Conservation (phyloP, 108 stramenopile species). For the Fistulifera pelliculosa region DNA sequence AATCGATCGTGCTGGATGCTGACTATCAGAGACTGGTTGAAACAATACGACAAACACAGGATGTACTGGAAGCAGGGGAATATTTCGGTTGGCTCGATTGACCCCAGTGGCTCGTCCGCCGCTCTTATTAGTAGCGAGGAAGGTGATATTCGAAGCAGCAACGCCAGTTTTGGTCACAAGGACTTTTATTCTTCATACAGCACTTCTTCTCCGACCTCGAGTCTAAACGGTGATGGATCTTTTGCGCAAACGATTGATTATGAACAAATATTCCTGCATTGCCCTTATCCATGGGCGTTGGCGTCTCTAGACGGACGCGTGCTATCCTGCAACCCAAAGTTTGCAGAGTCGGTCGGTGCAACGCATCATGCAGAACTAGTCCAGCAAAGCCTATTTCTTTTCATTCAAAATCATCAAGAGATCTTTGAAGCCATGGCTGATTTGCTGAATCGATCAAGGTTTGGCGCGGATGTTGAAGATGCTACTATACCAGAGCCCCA, state of each 20-base stretch:
- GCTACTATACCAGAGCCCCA: no score
- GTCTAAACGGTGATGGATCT: slow-evolving; percentile 22
- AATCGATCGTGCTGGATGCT: slow-evolving; percentile 56
- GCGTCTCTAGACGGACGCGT: slow-evolving; percentile 77
- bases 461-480: no score
- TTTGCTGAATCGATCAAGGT: slow-evolving; percentile 32
- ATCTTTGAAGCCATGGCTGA: slow-evolving; percentile 77
- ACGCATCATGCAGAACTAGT: slow-evolving; percentile 25
- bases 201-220: neutral
- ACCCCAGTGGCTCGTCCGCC: neutral
- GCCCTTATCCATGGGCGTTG: slow-evolving; percentile 63
- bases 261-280: slow-evolving; percentile 55
- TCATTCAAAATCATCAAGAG: slow-evolving; percentile 67
- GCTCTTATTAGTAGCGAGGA: neutral
- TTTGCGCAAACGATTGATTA: slow-evolving; percentile 76
- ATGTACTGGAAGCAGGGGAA: slow-evolving; percentile 20
- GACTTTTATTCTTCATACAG: neutral
- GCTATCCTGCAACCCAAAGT: slow-evolving; percentile 69
- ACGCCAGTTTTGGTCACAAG: neutral
- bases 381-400: slow-evolving; percentile 54
- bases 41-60: slow-evolving; percentile 54
- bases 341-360: slow-evolving; percentile 42
- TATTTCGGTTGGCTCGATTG: no score
- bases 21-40: slow-evolving; percentile 62
- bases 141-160: neutral